phyloP scores from a whole-genome alignment of 2,329 filamentous ascomycete species.

The Colletotrichum orbiculare region DNA sequence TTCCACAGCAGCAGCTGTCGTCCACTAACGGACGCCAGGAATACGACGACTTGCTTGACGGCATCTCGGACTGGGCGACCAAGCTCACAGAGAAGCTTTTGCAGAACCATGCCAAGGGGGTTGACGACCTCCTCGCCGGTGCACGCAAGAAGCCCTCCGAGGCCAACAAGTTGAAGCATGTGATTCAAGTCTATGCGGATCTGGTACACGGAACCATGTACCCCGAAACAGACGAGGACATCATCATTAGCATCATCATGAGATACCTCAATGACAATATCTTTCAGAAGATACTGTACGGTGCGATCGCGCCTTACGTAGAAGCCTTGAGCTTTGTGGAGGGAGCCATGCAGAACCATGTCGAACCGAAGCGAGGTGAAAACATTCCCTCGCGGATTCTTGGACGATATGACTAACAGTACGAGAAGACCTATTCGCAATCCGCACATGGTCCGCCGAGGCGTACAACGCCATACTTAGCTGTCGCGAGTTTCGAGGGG shows the following conservation, averaged over 20 bases:
- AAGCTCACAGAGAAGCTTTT: slow-evolving; percentile 47
- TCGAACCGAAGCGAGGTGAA: slow-evolving; percentile 51
- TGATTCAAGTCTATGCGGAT: slow-evolving; percentile 45
- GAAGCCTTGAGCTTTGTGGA: slow-evolving; percentile 48
- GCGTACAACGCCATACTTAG: slow-evolving; percentile 49
- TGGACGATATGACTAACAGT: neutral
- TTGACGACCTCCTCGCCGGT: slow-evolving; percentile 39
- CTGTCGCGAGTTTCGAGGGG: slow-evolving; percentile 42
- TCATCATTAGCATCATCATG: slow-evolving; percentile 49
- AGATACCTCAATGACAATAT: slow-evolving; percentile 49
- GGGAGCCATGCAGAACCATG: slow-evolving; percentile 46
- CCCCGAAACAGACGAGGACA: slow-evolving; percentile 52
- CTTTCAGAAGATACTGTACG: slow-evolving; percentile 48
- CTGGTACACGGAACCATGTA: slow-evolving; percentile 45
- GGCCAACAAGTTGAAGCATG: slow-evolving; percentile 41
- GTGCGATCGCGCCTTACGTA: slow-evolving; percentile 39
- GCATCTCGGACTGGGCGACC: slow-evolving; percentile 49
- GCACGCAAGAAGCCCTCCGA: slow-evolving; percentile 42
- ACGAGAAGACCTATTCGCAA: slow-evolving; percentile 47
- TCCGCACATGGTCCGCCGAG: slow-evolving; percentile 52
- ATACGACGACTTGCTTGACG: slow-evolving; percentile 48
- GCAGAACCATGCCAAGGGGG: slow-evolving; percentile 41
- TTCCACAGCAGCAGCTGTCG: too few relatives aligned
- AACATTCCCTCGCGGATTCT: neutral
- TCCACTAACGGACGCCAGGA: slow-evolving; percentile 43